Percentiles rank a stretch among this genome's conserved stretches.
These are phyloP conservation scores for Monascus ruber DNA, from an alignment of 2,329 filamentous ascomycete species.

Conservation along the genomic window DNA sequence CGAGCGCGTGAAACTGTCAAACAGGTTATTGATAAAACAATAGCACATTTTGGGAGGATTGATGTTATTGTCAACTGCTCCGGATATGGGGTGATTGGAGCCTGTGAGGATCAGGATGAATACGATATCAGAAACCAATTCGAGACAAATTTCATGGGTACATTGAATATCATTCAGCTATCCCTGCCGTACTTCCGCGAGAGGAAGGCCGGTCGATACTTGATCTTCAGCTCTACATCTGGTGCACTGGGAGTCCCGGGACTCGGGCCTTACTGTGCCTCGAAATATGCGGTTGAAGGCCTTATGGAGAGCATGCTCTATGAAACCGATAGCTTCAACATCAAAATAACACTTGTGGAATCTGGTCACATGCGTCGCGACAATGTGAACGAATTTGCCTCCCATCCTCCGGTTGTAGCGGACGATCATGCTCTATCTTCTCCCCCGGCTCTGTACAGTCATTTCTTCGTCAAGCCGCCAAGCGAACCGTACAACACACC, in stretches of 20 bases:
- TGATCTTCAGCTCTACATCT: conserved; percentile 89
- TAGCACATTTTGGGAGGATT: conserved; percentile 66
- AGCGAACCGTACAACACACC: conserved; percentile 69
- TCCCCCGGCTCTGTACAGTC: conserved; percentile 70
- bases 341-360: conserved; percentile 88
- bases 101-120: conserved; percentile 94
- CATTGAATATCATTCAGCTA: conserved; percentile 81
- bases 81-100: conserved; percentile 87
- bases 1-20: conserved; percentile 67
- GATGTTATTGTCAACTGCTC: conserved; percentile 91
- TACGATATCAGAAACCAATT: conserved; percentile 92
- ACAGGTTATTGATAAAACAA: conserved; percentile 56
- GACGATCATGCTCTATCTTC: conserved; percentile 23
- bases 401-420: conserved; percentile 13
- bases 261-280: conserved; percentile 86
- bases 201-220: conserved; percentile 64
- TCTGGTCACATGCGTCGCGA: conserved; percentile 81
- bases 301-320: conserved; percentile 95
- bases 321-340: conserved; percentile 81
- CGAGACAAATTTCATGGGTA: conserved; percentile 95
- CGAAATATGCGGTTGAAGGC: conserved; percentile 93
- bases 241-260: conserved; percentile 91
- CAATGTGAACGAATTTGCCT: conserved; percentile 41
- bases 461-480: conserved; percentile 80
- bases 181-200: conserved; percentile 79